Evolutionary conservation across 306 rosid genomes (phyloP).

Genomic region (Styphnolobium japonicum): DNA sequence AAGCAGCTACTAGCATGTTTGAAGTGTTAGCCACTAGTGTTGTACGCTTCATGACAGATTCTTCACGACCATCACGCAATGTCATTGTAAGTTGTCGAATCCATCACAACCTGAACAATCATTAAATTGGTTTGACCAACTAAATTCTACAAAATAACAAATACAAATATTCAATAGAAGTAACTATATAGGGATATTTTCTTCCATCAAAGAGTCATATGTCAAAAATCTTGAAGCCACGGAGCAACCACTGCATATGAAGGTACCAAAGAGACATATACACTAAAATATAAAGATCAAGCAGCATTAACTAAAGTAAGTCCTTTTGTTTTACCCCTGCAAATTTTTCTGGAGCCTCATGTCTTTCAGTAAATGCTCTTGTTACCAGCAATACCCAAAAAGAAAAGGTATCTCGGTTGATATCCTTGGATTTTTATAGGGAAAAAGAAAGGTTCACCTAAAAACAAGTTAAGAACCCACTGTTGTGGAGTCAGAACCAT

Average conservation of each 20-base stretch:
- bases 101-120: conserved; percentile 85
- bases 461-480: too few species aligned
- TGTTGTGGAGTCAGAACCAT: too few species aligned
- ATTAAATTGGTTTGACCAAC: conserved; percentile 18
- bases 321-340: too few species aligned
- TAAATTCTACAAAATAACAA: neutral
- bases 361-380: too few species aligned
- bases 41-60: conserved; percentile 99
- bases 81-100: conserved; percentile 99
- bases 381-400: too few species aligned
- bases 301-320: too few species aligned
- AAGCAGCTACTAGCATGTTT: conserved; percentile 99
- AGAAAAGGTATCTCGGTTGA: too few species aligned
- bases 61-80: conserved; percentile 99
- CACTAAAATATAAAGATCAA: too few species aligned
- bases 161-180: neutral
- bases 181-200: conserved; percentile 32
- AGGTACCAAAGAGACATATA: conserved; percentile 29
- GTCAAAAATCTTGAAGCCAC: conserved; percentile 64
- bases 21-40: conserved; percentile 99
- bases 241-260: conserved; percentile 72
- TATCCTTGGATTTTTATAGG: too few species aligned
- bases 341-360: too few species aligned
- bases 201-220: conserved; percentile 68
- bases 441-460: too few species aligned